phyloP scores from a whole-genome alignment of 2,329 filamentous ascomycete genomes.

The Falciphora oryzae region DNA sequence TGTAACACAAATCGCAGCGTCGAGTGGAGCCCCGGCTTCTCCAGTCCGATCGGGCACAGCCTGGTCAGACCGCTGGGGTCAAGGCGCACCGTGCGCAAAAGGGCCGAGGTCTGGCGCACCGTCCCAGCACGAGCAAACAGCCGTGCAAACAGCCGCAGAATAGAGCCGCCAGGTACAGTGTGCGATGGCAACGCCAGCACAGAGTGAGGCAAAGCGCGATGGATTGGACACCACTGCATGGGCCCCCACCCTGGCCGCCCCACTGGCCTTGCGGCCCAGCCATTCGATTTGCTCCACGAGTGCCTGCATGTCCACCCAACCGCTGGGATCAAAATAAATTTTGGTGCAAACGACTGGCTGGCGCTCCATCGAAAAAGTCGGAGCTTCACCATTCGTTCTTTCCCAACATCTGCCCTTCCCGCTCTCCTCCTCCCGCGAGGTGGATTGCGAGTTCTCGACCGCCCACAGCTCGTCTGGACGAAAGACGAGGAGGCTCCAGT shows the following conservation, averaged over 20 bases:
- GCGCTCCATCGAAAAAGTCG: neutral
- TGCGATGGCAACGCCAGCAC: neutral
- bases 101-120: neutral
- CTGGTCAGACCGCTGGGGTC: neutral
- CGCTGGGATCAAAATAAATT: constrained; percentile 10
- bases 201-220: neutral
- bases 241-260: constrained; percentile 7
- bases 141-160: no score
- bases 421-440: neutral
- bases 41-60: neutral
- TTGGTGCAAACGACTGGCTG: neutral
- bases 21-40: neutral
- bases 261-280: constrained; percentile 4
- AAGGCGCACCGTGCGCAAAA: neutral
- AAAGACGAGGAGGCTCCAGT: neutral
- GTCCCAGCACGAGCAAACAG: no score
- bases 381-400: constrained; percentile 2
- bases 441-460: neutral
- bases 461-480: neutral
- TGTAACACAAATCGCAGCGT: neutral
- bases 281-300: constrained; percentile 13
- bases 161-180: neutral
- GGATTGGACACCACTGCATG: constrained; percentile 1
- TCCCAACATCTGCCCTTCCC: constrained; percentile 1
- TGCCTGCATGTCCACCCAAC: constrained; percentile 11